Conservation (phyloP, 2,329 filamentous ascomycete species). For the Cryphonectria radicalis region DNA sequence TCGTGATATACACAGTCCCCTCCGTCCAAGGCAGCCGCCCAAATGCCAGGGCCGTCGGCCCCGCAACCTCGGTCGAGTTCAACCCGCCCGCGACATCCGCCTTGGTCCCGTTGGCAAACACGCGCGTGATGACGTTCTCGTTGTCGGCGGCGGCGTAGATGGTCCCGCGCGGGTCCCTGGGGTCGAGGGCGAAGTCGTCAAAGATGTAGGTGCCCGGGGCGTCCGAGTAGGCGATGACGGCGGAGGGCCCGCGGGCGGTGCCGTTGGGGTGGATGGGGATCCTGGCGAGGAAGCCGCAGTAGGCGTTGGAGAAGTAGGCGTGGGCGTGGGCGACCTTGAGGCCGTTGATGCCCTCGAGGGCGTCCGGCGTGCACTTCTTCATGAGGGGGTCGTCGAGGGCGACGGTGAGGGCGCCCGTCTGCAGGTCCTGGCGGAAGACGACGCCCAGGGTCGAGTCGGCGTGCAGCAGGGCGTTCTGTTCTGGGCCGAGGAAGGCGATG, state of each 20-base stretch:
- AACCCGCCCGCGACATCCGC: background rate
- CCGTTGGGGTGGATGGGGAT: background rate
- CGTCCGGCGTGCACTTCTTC: background rate
- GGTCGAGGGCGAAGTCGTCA: background rate
- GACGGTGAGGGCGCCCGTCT: background rate
- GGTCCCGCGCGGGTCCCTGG: background rate
- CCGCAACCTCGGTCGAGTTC: constrained; percentile 1
- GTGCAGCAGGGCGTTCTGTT: background rate
- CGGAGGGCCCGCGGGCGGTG: background rate
- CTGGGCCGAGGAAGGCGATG: background rate
- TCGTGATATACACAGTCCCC: background rate
- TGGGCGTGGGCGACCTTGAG: background rate
- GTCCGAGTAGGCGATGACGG: background rate
- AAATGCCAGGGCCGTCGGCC: background rate
- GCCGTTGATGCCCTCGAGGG: constrained; percentile 1
- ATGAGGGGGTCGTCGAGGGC: background rate
- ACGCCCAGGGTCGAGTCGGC: background rate
- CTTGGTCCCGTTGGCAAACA: background rate
- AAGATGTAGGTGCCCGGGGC: background rate
- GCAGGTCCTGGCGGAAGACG: background rate
- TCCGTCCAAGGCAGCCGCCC: background rate
- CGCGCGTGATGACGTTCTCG: background rate
- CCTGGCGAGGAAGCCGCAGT: background rate
- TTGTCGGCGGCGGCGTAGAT: background rate
- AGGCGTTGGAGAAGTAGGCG: background rate